Evolutionary conservation across 768 basidiomycete genomes (phyloP).

Genomic region (Mycena leptocephala): DNA sequence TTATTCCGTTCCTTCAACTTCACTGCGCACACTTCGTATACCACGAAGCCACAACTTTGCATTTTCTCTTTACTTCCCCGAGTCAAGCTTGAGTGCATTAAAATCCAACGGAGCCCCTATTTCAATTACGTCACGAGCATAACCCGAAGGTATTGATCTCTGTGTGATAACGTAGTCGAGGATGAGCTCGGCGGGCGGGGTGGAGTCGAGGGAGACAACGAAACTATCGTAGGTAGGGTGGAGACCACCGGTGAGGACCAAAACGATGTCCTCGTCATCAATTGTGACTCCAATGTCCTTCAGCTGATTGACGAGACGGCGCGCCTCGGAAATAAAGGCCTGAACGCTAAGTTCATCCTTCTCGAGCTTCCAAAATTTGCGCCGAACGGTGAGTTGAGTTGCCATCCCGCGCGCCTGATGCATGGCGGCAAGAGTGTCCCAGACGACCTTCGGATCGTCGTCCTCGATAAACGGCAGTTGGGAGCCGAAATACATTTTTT

Average conservation of each 20-base stretch:
- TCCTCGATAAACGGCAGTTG: conserved; percentile 38
- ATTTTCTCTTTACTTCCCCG: no score
- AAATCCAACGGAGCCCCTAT: no score
- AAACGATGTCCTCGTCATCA: conserved; percentile 45
- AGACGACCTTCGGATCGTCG: conserved; percentile 39
- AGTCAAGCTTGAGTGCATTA: no score
- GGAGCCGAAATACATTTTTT: no score
- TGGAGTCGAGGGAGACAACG: conserved; percentile 36
- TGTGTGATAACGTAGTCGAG: conserved; percentile 37
- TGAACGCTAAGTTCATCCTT: conserved; percentile 29
- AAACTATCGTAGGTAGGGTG: conserved; percentile 23
- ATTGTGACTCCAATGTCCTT: conserved; percentile 37
- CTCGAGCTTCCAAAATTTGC: conserved; percentile 38
- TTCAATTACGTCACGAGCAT: no score
- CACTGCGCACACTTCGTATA: no score
- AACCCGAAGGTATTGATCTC: no score
- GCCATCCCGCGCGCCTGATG: conserved; percentile 48
- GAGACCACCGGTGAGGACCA: conserved; percentile 43
- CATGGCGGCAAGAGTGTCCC: conserved; percentile 40
- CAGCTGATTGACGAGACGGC: conserved; percentile 34
- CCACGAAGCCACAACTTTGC: no score
- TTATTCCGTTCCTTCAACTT: no score
- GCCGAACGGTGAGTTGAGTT: conserved; percentile 37
- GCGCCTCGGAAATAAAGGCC: conserved; percentile 32
- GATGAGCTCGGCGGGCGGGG: conserved; percentile 27